A percentile compares a stretch with the other conserved stretches of the same genome.
phyloP scores from a whole-genome alignment of 768 basidiomycete genomes.

The Tulasnella sp. region DNA sequence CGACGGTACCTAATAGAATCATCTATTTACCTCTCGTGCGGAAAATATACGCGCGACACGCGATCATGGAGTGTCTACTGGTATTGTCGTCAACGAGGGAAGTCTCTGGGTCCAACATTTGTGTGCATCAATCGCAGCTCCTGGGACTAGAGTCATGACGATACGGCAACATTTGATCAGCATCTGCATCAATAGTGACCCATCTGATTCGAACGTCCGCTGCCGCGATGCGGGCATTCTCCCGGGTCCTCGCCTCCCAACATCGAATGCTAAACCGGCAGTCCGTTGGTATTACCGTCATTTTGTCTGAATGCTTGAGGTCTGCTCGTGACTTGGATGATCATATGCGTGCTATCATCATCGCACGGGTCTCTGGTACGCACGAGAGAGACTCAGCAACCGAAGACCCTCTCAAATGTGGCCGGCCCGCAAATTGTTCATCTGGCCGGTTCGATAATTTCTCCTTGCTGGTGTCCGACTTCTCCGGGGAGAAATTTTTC shows the following conservation, averaged over 20 bases:
- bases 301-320: not conserved
- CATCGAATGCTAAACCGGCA: not conserved
- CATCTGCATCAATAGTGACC: constrained; percentile 26
- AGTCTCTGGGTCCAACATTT: not conserved
- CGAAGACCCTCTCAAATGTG: not conserved
- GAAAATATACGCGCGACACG: not conserved
- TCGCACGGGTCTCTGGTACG: too few species aligned
- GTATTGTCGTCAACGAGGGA: constrained; percentile 25
- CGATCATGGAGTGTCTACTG: constrained; percentile 8
- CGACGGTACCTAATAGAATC: not conserved
- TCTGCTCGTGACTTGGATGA: not conserved
- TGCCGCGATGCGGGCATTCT: not conserved
- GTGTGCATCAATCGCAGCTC: not conserved
- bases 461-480: not conserved
- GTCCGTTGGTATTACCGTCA: not conserved
- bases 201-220: constrained; percentile 7
- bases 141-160: constrained; percentile 13
- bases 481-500: not conserved
- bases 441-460: not conserved
- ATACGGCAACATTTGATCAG: constrained; percentile 27
- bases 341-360: not conserved
- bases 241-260: not conserved
- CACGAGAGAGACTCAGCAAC: not conserved
- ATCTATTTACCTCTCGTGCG: not conserved
- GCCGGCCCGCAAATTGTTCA: not conserved